Conservation (phyloP, 2,329 filamentous ascomycete species). For the Daldinia sp. region DNA sequence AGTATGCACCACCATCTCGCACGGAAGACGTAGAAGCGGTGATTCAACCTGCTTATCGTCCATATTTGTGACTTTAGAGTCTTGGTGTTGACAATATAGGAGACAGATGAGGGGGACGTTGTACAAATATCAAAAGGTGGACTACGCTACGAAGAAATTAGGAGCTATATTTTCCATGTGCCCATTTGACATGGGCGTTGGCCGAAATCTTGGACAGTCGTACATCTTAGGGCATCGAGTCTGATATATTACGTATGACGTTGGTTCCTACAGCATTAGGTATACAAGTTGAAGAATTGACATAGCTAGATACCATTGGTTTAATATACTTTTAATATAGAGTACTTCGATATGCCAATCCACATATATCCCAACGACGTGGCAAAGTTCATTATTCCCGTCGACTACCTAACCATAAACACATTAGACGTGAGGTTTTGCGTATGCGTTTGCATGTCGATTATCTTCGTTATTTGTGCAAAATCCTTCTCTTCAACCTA, state of each 20-base stretch:
- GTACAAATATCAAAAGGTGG: no score
- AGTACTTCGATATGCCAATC: no score
- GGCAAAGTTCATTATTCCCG: no score
- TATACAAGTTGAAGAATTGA: no score
- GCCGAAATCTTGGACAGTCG: constrained; percentile 5
- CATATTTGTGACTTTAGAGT: constrained; percentile 13
- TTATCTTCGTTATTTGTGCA: constrained; percentile 5
- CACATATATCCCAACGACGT: no score
- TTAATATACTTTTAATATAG: no score
- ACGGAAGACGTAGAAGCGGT: constrained; percentile 37
- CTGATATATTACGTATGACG: constrained; percentile 11
- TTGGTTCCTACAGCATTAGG: constrained; percentile 25
- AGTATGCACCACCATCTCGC: constrained; percentile 37
- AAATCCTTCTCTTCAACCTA: constrained; percentile 18
- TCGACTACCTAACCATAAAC: no score
- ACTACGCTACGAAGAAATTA: neutral
- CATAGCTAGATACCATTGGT: no score
- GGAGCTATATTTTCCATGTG: neutral
- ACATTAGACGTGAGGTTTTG: no score
- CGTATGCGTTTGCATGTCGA: no score
- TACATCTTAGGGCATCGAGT: constrained; percentile 21
- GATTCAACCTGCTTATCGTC: constrained; percentile 24
- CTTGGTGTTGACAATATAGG: no score
- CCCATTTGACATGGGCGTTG: constrained; percentile 12
- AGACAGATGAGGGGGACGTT: neutral